phyloP scores from a whole-genome alignment of 2,329 filamentous ascomycete species.

The Fusarium cicatricum region DNA sequence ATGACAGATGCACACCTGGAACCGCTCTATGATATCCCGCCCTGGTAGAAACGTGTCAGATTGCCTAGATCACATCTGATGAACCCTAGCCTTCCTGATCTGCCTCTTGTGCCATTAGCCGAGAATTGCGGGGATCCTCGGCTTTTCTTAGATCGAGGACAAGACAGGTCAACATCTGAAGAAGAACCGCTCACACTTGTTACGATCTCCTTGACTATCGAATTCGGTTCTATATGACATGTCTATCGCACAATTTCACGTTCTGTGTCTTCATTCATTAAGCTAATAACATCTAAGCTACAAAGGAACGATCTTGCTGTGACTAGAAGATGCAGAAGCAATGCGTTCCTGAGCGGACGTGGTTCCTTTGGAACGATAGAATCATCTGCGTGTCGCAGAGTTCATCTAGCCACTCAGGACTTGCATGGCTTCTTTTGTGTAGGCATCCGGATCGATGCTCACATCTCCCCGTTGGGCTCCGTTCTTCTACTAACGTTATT shows the following conservation, averaged over 20 bases:
- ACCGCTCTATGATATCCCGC: neutral
- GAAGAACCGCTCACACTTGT: neutral
- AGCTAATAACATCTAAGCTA: neutral
- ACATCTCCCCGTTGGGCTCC: conserved; percentile 8
- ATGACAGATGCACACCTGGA: too few relatives aligned
- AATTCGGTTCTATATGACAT: neutral
- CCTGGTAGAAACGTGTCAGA: neutral
- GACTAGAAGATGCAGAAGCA: neutral
- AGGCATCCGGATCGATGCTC: conserved; percentile 12
- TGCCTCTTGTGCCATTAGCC: too few relatives aligned
- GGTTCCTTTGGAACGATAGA: neutral
- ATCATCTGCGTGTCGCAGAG: conserved; percentile 1
- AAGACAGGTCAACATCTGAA: neutral
- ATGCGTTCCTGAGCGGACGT: neutral
- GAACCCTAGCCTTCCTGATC: too few relatives aligned
- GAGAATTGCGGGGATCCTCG: too few relatives aligned
- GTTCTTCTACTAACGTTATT: conserved; percentile 5
- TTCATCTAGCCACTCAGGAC: conserved; percentile 10
- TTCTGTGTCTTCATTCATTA: too few relatives aligned
- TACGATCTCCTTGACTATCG: neutral
- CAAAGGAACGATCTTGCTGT: neutral
- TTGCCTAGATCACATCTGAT: neutral
- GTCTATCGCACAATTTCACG: too few relatives aligned
- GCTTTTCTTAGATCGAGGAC: neutral
- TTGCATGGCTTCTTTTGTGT: conserved; percentile 3